Conservation (phyloP, 495 filamentous ascomycete genomes). For the Xylaria intraflava region DNA sequence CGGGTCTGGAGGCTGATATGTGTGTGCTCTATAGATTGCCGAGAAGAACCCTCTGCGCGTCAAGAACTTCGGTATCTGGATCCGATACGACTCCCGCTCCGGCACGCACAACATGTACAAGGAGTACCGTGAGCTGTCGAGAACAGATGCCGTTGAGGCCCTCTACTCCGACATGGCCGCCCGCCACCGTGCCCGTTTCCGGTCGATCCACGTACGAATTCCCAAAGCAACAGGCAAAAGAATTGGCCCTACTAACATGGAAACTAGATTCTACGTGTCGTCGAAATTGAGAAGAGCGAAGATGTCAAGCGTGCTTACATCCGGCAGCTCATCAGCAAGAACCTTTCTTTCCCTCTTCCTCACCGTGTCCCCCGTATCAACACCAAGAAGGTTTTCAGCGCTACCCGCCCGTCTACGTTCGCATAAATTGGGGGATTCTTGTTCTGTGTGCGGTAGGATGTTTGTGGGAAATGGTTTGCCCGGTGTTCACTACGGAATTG, state of each 20-base stretch:
- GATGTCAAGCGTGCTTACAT: conserved; percentile 97
- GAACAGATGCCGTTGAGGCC: conserved; percentile 88
- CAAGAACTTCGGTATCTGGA: conserved; percentile 99
- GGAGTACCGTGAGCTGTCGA: conserved; percentile 98
- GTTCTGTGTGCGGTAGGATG: conserved; percentile 26
- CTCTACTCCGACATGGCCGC: conserved; percentile 99
- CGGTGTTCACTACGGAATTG: conserved; percentile 49
- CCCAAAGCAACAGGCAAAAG: neutral
- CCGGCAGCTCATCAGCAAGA: conserved; percentile 91
- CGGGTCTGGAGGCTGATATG: conserved; percentile 4
- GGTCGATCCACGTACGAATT: conserved; percentile 89
- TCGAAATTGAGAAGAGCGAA: conserved; percentile 87
- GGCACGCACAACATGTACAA: conserved; percentile 99
- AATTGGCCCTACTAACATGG: neutral
- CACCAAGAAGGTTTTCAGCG: conserved; percentile 82
- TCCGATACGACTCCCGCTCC: conserved; percentile 99
- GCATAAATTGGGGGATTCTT: conserved; percentile 37
- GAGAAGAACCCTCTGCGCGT: conserved; percentile 98
- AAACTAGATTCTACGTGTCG: conserved; percentile 87
- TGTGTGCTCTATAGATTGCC: conserved; percentile 58
- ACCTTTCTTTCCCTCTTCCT: conserved; percentile 96
- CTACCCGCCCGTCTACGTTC: conserved; percentile 89
- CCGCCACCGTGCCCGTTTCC: conserved; percentile 93
- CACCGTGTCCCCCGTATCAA: conserved; percentile 77
- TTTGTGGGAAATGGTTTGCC: conserved; percentile 44